Evolutionary conservation across 805 yeast species (phyloP).

Genomic region (Saturnispora bothae): DNA sequence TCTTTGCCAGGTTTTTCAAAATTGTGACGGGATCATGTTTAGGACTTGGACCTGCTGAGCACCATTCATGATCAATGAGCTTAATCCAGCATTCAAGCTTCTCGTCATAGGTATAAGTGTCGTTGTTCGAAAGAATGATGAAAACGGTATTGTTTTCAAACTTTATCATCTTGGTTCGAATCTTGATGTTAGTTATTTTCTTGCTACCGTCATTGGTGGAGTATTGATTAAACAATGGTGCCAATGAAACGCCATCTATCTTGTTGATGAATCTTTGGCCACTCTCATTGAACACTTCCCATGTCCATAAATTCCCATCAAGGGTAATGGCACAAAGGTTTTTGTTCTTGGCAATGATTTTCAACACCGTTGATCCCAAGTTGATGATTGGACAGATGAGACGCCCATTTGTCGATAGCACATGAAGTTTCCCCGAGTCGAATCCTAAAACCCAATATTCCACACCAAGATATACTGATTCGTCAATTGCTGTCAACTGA

Average conservation of each 20-base stretch:
- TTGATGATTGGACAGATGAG: conserved; percentile 39
- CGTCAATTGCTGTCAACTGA: conserved; percentile 27
- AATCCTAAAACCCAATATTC: conserved; percentile 49
- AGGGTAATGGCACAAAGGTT: conserved; percentile 37
- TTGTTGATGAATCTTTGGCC: conserved; percentile 18
- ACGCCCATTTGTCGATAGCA: conserved; percentile 37
- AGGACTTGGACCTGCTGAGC: not conserved
- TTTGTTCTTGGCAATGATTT: conserved; percentile 26
- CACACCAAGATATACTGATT: conserved; percentile 30
- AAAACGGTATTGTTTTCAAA: not conserved
- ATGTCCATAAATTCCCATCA: conserved; percentile 39
- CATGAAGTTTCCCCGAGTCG: conserved; percentile 44
- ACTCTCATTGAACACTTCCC: conserved; percentile 27
- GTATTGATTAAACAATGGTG: conserved; percentile 39
- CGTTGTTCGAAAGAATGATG: not conserved
- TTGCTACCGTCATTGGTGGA: conserved; percentile 15
- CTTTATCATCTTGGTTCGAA: conserved; percentile 7
- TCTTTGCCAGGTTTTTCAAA: not conserved
- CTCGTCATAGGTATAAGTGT: conserved; percentile 29
- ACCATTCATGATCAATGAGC: conserved; percentile 30
- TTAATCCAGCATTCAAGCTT: conserved; percentile 38
- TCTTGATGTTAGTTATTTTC: conserved; percentile 16
- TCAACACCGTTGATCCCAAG: conserved; percentile 37
- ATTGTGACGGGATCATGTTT: not conserved
- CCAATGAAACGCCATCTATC: conserved; percentile 37